Evolutionary conservation across 2,329 filamentous ascomycete species (phyloP).

Genomic region (Colletotrichum lindemuthianum): DNA sequence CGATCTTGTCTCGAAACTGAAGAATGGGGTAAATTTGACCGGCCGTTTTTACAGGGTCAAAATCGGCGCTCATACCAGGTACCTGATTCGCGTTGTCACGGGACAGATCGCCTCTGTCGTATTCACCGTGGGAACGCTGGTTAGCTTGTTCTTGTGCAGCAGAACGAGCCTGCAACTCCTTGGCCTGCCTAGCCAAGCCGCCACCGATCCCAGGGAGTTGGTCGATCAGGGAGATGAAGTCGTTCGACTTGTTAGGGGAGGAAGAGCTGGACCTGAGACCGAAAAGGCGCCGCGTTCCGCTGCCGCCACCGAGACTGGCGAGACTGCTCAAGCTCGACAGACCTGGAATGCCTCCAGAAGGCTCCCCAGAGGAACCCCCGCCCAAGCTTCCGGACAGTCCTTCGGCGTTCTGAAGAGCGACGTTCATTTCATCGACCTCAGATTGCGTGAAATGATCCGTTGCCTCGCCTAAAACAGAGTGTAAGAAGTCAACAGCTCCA

Average conservation of each 20-base stretch:
- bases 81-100: slow-evolving; percentile 67
- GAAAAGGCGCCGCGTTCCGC: slow-evolving; percentile 54
- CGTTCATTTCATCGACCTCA: slow-evolving; percentile 83
- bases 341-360: slow-evolving; percentile 41
- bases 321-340: slow-evolving; percentile 19
- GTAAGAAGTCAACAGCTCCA: slow-evolving; percentile 85
- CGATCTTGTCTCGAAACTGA: slow-evolving; percentile 92
- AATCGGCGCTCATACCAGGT: slow-evolving; percentile 78
- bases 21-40: slow-evolving; percentile 94
- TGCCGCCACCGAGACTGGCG: slow-evolving; percentile 42
- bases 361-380: slow-evolving; percentile 39
- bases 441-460: slow-evolving; percentile 85
- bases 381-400: slow-evolving; percentile 50
- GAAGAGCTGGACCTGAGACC: slow-evolving; percentile 41
- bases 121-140: slow-evolving; percentile 45
- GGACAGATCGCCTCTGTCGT: slow-evolving; percentile 43
- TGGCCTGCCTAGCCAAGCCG: slow-evolving; percentile 74
- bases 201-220: slow-evolving; percentile 78
- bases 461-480: slow-evolving; percentile 81
- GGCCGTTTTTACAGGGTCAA: slow-evolving; percentile 81
- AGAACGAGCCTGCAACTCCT: slow-evolving; percentile 68
- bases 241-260: slow-evolving; percentile 48
- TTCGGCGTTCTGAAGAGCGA: slow-evolving; percentile 76
- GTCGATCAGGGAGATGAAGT: slow-evolving; percentile 77
- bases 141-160: slow-evolving; percentile 67